These are phyloP conservation scores for Ceratocystis alfenasii DNA, from an alignment of 2,329 filamentous ascomycete genomes.

Conservation along the genomic window DNA sequence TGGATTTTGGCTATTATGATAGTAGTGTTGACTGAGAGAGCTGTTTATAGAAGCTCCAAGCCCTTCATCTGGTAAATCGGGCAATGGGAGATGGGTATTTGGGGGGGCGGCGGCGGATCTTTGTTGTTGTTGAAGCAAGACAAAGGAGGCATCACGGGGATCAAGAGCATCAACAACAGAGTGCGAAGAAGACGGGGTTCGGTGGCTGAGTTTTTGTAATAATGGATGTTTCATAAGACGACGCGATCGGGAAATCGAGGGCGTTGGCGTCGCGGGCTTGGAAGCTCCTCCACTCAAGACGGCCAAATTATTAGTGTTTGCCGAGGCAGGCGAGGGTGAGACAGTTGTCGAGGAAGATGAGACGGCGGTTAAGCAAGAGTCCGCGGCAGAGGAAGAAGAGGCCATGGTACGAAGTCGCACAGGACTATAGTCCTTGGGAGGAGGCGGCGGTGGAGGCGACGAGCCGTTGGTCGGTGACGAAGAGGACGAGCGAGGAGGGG, in stretches of 20 bases:
- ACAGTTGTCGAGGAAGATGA: neutral
- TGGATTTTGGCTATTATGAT: no score
- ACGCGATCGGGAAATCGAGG: slow-evolving; percentile 1
- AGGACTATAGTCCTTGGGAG: neutral
- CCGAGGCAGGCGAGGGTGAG: neutral
- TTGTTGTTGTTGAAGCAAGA: neutral
- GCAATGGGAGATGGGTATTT: neutral
- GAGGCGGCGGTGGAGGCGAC: neutral
- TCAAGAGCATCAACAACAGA: neutral
- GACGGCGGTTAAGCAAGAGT: slow-evolving; percentile 5
- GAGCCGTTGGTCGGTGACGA: neutral
- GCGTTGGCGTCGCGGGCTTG: neutral
- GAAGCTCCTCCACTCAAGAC: neutral
- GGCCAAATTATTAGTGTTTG: no score
- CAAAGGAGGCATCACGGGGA: neutral
- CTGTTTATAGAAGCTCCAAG: neutral
- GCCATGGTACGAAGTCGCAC: slow-evolving; percentile 3
- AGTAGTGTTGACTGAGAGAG: neutral
- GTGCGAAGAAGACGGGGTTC: slow-evolving; percentile 2
- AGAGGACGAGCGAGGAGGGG: neutral
- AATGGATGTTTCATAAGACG: slow-evolving; percentile 18
- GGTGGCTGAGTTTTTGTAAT: slow-evolving; percentile 7
- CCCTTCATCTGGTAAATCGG: neutral
- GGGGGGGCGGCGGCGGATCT: neutral
- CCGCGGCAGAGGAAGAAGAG: slow-evolving; percentile 9